A percentile compares a stretch with the other conserved stretches of the same genome.
Conservation (phyloP, 257 asterid genomes). For the Solanum medicagineum region DNA sequence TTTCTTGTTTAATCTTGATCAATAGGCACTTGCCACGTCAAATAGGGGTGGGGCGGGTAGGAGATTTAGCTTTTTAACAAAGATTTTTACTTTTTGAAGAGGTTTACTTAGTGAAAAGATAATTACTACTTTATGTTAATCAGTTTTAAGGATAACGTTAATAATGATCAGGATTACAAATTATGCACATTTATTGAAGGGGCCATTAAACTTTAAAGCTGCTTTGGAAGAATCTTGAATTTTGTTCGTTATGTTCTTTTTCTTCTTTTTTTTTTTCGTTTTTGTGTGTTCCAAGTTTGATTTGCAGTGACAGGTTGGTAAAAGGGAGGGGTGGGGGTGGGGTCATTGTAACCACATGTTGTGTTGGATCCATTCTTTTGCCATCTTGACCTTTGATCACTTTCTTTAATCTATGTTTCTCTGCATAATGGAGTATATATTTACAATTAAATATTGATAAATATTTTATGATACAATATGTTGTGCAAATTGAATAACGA, state of each 20-base stretch:
- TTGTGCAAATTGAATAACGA: too few species aligned
- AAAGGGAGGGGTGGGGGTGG: not conserved
- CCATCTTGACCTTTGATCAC: not conserved
- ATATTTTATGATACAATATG: too few species aligned
- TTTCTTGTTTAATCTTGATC: not conserved
- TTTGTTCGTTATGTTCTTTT: not conserved
- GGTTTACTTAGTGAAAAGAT: not conserved
- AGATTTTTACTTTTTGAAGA: not conserved
- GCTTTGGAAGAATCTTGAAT: constrained; percentile 3
- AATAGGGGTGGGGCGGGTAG: not conserved
- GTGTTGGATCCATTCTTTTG: constrained; percentile 21
- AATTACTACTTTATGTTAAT: not conserved
- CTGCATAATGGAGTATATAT: not conserved
- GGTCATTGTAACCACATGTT: constrained; percentile 25
- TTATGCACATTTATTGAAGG: not conserved
- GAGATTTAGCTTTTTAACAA: not conserved
- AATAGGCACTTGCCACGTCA: not conserved
- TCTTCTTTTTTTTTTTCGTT: not conserved
- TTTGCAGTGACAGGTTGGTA: constrained; percentile 6
- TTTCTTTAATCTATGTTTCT: not conserved
- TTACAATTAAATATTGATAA: not conserved
- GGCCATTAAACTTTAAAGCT: not conserved
- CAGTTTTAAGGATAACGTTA: not conserved
- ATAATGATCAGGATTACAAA: not conserved
- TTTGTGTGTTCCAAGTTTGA: not conserved